Percentiles rank a stretch among this genome's conserved stretches.
Conservation (phyloP, 306 rosid genomes). For the Datisca glomerata region DNA sequence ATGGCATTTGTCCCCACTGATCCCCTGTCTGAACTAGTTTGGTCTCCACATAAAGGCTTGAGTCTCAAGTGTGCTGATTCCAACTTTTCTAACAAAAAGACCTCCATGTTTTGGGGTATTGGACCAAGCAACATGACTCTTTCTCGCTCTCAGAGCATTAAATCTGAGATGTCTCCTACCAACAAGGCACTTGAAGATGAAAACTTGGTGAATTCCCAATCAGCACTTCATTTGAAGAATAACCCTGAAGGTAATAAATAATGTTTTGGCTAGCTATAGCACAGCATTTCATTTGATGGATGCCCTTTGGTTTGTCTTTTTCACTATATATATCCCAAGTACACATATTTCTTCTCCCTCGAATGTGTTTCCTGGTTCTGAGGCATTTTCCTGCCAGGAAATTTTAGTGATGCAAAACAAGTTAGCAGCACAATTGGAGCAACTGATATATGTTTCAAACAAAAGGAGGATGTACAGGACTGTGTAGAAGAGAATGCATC, state of each 20-base stretch:
- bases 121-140: conserved; percentile 51
- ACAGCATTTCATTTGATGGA: no score
- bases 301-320: no score
- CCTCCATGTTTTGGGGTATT: conserved; percentile 24
- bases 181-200: conserved; percentile 24
- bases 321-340: no score
- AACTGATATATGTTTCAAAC: conserved; percentile 13
- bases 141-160: conserved; percentile 26
- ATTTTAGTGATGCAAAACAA: conserved; percentile 20
- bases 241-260: conserved; percentile 17
- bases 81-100: conserved; percentile 27
- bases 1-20: conserved; percentile 32
- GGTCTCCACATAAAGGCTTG: conserved; percentile 74
- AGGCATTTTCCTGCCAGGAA: conserved; percentile 30
- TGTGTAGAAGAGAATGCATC: conserved; percentile 15
- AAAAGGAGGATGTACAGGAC: conserved; percentile 14
- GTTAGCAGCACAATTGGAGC: conserved; percentile 11
- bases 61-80: conserved; percentile 45
- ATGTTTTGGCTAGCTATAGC: no score
- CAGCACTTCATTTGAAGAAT: conserved; percentile 17
- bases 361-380: not conserved
- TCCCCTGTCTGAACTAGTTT: conserved; percentile 80
- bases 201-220: conserved; percentile 15
- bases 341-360: conserved; percentile 1
- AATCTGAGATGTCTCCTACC: conserved; percentile 17